Base-by-base conservation (phyloP, 805 yeast species). In the Zygosaccharomyces bisporus region DNA sequence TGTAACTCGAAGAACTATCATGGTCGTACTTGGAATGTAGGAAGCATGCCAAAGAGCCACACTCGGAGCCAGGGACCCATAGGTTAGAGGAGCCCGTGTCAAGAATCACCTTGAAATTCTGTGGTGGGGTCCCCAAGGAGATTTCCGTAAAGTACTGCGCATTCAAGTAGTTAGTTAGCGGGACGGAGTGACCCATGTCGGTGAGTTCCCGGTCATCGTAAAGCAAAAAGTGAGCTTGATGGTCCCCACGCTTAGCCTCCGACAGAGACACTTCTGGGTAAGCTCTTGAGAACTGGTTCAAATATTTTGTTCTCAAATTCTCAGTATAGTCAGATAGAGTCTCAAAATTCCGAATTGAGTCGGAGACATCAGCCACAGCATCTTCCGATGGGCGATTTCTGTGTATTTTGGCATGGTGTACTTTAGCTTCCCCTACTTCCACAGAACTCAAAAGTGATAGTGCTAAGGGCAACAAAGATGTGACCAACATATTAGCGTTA, bases 21-120 rank as follows among this genome's bases (percentile, higher is more conserved):
- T 87, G 93, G 68, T 86, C 93, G 64, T 88, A 93, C 75, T 90
- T 93, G 59, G 84, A 60, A 72, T 93, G 99, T 66, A 93, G 75
- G 76, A 78, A 91, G 72, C 99, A 93, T 41, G 99, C 98, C 69
- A 93, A 79, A 3, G 96, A 88, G 39, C 88, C 73, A 72, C 99
- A 93, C 54, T 86, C 89, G 34, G 74, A 55, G 49, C 95, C 79
- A 43, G 99, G 99, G 51, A 93, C 88, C 99, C 99, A 93, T 71
- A 93, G 75, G 70, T 93, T 93, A 35, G 97, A 86, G 35, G 96
- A 86, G 32, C 99, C 99, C 19, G 99, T 91, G 69, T 93, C 99
- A 60, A 93, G 75, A 51, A 93, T 80, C 40, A 93, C 98, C 75
- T 91, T 91, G 71, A 93, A 93, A 13, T 77, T 66, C 73, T 93